Evolutionary conservation across 1,139 yeast species (phyloP).

Genomic region (Taphrina betulina): DNA sequence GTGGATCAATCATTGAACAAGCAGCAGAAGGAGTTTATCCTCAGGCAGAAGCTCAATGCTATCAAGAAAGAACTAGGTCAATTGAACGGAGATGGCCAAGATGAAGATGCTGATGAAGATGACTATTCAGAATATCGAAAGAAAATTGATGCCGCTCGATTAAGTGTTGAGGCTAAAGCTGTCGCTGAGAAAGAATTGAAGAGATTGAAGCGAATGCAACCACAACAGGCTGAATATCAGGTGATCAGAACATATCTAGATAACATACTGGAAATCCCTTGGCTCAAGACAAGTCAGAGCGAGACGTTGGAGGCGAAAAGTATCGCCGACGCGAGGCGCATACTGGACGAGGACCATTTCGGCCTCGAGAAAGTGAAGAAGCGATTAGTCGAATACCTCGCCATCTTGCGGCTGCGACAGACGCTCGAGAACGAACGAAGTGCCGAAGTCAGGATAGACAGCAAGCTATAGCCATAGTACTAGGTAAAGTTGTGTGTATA

Average conservation of each 20-base stretch:
- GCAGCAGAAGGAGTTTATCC: slow-evolving; percentile 41
- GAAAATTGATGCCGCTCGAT: slow-evolving; percentile 40
- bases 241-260: slow-evolving; percentile 70
- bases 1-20: slow-evolving; percentile 39
- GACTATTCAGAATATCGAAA: slow-evolving; percentile 43
- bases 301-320: slow-evolving; percentile 47
- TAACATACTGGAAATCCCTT: slow-evolving; percentile 63
- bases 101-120: slow-evolving; percentile 43
- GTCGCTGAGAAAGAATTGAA: slow-evolving; percentile 63
- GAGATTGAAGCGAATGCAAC: slow-evolving; percentile 61
- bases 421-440: slow-evolving; percentile 24
- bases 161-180: slow-evolving; percentile 45
- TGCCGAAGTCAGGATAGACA: slow-evolving; percentile 11
- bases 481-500: no score
- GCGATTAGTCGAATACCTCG: slow-evolving; percentile 74
- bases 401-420: slow-evolving; percentile 64
- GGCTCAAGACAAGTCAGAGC: slow-evolving; percentile 44
- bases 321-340: slow-evolving; percentile 55
- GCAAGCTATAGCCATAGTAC: no score
- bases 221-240: slow-evolving; percentile 71
- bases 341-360: slow-evolving; percentile 75
- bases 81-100: slow-evolving; percentile 38
- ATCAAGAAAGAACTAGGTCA: slow-evolving; percentile 42
- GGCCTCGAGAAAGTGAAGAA: slow-evolving; percentile 79
- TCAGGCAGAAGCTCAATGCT: slow-evolving; percentile 40